Evolutionary conservation across 2,329 filamentous ascomycete genomes (phyloP).

Genomic region (Aspergillus amoenus): DNA sequence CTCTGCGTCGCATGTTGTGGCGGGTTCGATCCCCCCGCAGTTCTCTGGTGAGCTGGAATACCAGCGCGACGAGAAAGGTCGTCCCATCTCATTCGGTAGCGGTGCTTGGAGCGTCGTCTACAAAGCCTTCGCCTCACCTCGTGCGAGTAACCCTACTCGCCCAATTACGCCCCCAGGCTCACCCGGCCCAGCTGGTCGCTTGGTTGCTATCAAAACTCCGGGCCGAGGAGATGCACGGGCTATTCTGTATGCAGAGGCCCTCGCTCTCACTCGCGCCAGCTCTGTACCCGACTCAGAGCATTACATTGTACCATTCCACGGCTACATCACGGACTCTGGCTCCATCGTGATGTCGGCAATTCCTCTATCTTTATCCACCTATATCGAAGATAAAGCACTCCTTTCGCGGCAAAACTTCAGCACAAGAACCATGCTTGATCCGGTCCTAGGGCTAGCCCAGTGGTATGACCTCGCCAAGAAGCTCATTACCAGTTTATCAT

Average conservation of each 20-base stretch:
- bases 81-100: slow-evolving; percentile 41
- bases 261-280: slow-evolving; percentile 41
- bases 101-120: slow-evolving; percentile 51
- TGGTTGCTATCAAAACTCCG: slow-evolving; percentile 49
- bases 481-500: slow-evolving; percentile 43
- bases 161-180: slow-evolving; percentile 37
- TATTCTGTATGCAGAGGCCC: slow-evolving; percentile 45
- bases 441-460: slow-evolving; percentile 39
- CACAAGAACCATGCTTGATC: slow-evolving; percentile 47
- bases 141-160: slow-evolving; percentile 6
- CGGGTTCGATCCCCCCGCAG: slow-evolving; percentile 19
- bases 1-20: slow-evolving; percentile 9
- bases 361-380: slow-evolving; percentile 42
- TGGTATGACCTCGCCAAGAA: slow-evolving; percentile 44
- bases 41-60: slow-evolving; percentile 38
- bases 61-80: slow-evolving; percentile 26
- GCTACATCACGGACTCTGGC: slow-evolving; percentile 38
- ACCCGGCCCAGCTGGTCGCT: slow-evolving; percentile 27
- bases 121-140: slow-evolving; percentile 34
- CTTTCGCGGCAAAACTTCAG: slow-evolving; percentile 31
- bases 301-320: slow-evolving; percentile 47
- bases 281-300: slow-evolving; percentile 30
- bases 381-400: slow-evolving; percentile 38
- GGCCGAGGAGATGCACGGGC: slow-evolving; percentile 39
- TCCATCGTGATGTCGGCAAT: slow-evolving; percentile 48